phyloP scores from a whole-genome alignment of 208 protist genomes.

The Endotrypanum monterogeii region DNA sequence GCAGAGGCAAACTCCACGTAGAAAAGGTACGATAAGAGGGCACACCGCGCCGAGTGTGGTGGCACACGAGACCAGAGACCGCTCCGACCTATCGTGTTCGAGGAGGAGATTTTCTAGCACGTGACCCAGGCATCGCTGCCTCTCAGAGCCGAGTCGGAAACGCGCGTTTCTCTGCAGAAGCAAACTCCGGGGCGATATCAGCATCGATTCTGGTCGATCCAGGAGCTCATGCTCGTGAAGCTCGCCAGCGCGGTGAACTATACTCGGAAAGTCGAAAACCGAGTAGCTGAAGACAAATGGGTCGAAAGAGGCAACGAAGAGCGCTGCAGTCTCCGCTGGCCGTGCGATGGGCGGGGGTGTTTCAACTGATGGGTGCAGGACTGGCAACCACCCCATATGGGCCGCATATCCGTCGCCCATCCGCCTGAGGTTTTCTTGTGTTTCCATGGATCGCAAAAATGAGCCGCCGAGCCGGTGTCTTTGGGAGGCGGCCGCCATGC shows the following conservation, averaged over 20 bases:
- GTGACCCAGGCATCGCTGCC: conserved; percentile 4
- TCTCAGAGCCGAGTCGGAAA: conserved; percentile 16
- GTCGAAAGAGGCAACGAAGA: conserved; percentile 31
- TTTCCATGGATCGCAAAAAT: background rate
- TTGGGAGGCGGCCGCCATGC: background rate
- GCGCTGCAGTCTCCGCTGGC: conserved; percentile 25
- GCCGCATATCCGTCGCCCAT: background rate
- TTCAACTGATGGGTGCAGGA: conserved; percentile 5
- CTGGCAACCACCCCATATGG: background rate
- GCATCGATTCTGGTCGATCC: conserved; percentile 6
- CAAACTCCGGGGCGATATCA: conserved; percentile 34
- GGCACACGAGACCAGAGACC: conserved; percentile 10
- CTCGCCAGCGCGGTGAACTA: conserved; percentile 21
- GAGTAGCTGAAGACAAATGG: conserved; percentile 49
- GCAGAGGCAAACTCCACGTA: conserved; percentile 40
- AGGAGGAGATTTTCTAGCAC: conserved; percentile 29
- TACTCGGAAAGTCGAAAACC: conserved; percentile 37
- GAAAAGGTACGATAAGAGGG: conserved; percentile 30
- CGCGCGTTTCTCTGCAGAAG: conserved; percentile 6
- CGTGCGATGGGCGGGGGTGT: conserved; percentile 31
- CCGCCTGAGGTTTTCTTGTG: no score
- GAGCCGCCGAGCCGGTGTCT: background rate
- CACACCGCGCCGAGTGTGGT: background rate
- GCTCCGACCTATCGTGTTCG: conserved; percentile 30
- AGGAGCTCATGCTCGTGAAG: conserved; percentile 15